These are phyloP conservation scores for Bathelium albidoporum DNA, from an alignment of 495 filamentous ascomycete genomes.

Conservation along the genomic window DNA sequence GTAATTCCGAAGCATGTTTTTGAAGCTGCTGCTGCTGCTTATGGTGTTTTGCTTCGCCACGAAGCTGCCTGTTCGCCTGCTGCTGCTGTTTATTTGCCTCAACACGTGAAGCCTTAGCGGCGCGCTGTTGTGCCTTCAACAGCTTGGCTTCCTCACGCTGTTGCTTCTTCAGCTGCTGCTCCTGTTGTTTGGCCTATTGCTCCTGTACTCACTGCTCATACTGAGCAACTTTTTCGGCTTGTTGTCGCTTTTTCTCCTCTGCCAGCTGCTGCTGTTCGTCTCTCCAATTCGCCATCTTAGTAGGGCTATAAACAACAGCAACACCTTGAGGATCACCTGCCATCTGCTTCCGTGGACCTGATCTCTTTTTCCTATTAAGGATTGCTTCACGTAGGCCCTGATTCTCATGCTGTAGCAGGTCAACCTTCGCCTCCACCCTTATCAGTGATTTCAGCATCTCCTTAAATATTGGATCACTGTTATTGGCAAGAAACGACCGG, in stretches of 20 bases:
- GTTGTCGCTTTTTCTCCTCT: not conserved
- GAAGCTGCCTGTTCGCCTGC: not conserved
- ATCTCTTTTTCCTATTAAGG: not conserved
- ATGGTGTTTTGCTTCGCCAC: not conserved
- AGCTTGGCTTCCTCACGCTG: too few species aligned
- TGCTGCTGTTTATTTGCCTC: too few species aligned
- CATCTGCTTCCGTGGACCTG: not conserved
- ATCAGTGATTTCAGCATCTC: not conserved
- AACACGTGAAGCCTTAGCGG: too few species aligned
- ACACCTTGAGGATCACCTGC: not conserved
- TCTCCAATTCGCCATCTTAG: not conserved
- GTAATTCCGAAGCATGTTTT: too few species aligned
- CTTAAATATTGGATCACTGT: not conserved
- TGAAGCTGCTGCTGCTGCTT: too few species aligned
- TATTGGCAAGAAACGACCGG: not conserved
- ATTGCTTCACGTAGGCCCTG: not conserved
- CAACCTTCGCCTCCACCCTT: not conserved
- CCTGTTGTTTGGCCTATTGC: not conserved
- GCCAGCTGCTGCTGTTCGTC: not conserved
- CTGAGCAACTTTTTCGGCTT: not conserved
- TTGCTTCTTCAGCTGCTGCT: not conserved
- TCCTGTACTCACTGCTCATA: not conserved
- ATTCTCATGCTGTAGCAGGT: not conserved
- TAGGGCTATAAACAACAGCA: not conserved
- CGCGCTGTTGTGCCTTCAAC: not conserved